Evolutionary conservation across 345 rosid genomes (phyloP).

Genomic region (Heritiera littoralis): DNA sequence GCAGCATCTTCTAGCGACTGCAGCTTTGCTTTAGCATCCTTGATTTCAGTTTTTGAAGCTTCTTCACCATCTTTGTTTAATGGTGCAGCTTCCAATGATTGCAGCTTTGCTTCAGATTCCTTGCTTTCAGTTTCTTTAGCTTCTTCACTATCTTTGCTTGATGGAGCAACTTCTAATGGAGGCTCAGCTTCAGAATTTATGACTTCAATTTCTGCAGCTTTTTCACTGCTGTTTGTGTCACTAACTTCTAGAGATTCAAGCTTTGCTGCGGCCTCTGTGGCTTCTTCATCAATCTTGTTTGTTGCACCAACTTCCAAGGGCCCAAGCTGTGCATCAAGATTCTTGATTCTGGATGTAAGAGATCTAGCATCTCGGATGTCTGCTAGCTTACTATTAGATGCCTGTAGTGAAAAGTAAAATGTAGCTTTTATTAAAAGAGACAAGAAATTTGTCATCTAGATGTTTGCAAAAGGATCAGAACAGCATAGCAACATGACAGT

Average conservation of each 20-base stretch:
- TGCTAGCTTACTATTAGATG: slow-evolving; percentile 40
- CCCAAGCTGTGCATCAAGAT: slow-evolving; percentile 63
- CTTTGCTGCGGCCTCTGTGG: not conserved
- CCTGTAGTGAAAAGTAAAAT: slow-evolving; percentile 38
- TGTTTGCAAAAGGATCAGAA: slow-evolving; percentile 10
- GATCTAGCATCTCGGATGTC: slow-evolving; percentile 55
- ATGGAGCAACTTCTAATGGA: not conserved
- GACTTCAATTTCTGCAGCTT: slow-evolving; percentile 27
- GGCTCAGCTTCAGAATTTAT: not conserved
- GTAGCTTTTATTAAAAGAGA: not conserved
- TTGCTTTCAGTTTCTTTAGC: not conserved
- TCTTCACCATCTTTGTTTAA: not conserved
- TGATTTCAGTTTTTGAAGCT: not conserved
- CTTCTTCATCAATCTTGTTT: slow-evolving; percentile 2
- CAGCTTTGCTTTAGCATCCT: not conserved
- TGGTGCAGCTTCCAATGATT: not conserved
- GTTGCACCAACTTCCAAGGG: slow-evolving; percentile 38
- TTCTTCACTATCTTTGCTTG: not conserved
- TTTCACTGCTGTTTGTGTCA: not conserved
- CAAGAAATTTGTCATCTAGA: not conserved
- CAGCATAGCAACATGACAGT: slow-evolving; percentile 9
- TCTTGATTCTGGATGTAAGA: slow-evolving; percentile 52
- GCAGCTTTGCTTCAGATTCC: not conserved
- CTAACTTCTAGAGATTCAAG: not conserved
- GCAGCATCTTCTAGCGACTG: not conserved